Percentiles rank a stretch among this genome's conserved stretches.
Evolutionary conservation across 768 basidiomycete genomes (phyloP).

Genomic region (Naganishia vaughanmartiniae): DNA sequence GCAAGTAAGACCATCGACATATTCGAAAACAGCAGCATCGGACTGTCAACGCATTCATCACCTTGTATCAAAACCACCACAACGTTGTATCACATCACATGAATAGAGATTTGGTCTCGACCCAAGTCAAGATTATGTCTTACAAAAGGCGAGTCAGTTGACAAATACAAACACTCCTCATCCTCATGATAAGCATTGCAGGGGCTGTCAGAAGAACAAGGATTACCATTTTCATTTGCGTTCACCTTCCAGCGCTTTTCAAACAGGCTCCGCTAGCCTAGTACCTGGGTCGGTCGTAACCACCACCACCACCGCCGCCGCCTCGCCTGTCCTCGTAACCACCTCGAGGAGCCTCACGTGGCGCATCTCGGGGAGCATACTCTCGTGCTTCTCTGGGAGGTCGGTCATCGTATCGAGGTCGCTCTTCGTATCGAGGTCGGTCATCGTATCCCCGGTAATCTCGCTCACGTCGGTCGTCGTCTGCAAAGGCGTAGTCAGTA

Average conservation of each 20-base stretch:
- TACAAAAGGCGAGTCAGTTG: conserved; percentile 18
- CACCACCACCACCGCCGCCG: conserved; percentile 23
- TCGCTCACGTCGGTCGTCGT: conserved; percentile 56
- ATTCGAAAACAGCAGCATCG: neutral
- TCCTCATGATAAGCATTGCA: neutral
- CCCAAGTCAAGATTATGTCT: neutral
- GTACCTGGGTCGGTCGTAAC: conserved; percentile 22
- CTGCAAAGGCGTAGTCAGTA: conserved; percentile 30
- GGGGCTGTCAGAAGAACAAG: neutral
- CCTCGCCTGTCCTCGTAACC: conserved; percentile 49
- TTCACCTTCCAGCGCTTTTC: neutral
- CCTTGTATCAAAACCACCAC: neutral
- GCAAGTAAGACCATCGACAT: conserved; percentile 2
- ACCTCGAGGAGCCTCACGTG: conserved; percentile 56
- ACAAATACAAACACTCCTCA: conserved; percentile 20
- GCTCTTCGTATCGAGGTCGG: conserved; percentile 65
- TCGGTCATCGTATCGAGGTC: conserved; percentile 64
- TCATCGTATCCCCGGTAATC: conserved; percentile 48
- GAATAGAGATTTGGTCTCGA: conserved; percentile 1
- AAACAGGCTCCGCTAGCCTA: neutral
- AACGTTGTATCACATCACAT: conserved; percentile 6
- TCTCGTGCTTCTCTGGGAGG: conserved; percentile 19
- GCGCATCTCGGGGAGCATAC: conserved; percentile 14
- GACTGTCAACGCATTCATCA: neutral
- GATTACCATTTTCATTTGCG: conserved; percentile 22